phyloP scores from a whole-genome alignment of 2,329 filamentous ascomycete genomes.

The Nemania bipapillata region DNA sequence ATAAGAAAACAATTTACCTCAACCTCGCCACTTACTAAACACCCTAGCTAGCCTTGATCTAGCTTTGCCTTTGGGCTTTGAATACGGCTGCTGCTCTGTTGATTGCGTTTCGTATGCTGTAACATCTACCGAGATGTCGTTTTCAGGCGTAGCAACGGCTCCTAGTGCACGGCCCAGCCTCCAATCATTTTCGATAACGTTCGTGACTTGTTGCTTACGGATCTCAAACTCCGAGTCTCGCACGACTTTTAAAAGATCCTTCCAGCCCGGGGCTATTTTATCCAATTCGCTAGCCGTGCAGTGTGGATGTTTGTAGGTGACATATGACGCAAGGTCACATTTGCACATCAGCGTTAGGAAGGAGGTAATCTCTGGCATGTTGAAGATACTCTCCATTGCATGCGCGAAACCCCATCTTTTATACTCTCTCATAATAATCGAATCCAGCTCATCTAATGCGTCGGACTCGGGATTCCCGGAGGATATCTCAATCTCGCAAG shows the following conservation, averaged over 20 bases:
- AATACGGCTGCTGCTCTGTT: background rate
- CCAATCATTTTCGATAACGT: slow-evolving; percentile 1
- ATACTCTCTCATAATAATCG: slow-evolving; percentile 7
- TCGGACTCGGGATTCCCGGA: slow-evolving; percentile 7
- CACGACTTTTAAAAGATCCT: background rate
- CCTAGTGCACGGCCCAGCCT: slow-evolving; percentile 3
- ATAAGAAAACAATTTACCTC: no score
- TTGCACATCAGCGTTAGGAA: slow-evolving; percentile 15
- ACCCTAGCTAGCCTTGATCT: background rate
- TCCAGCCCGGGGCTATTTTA: slow-evolving; percentile 6
- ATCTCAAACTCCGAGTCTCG: slow-evolving; percentile 13
- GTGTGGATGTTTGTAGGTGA: background rate
- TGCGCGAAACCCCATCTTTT: slow-evolving; percentile 13
- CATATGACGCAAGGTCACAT: slow-evolving; percentile 21
- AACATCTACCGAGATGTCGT: background rate
- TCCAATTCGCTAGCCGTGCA: background rate
- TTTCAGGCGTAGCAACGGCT: background rate
- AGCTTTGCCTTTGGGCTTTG: background rate
- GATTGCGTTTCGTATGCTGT: background rate
- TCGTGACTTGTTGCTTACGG: background rate
- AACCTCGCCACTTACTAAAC: no score
- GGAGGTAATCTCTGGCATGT: slow-evolving; percentile 4
- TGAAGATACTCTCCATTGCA: slow-evolving; percentile 12
- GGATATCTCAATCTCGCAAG: slow-evolving; percentile 6
- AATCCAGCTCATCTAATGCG: slow-evolving; percentile 14